Evolutionary conservation across 768 basidiomycete species (phyloP), one percentile per base, ranked within the genome.

Genomic region (Amanita pallidorosea): DNA sequence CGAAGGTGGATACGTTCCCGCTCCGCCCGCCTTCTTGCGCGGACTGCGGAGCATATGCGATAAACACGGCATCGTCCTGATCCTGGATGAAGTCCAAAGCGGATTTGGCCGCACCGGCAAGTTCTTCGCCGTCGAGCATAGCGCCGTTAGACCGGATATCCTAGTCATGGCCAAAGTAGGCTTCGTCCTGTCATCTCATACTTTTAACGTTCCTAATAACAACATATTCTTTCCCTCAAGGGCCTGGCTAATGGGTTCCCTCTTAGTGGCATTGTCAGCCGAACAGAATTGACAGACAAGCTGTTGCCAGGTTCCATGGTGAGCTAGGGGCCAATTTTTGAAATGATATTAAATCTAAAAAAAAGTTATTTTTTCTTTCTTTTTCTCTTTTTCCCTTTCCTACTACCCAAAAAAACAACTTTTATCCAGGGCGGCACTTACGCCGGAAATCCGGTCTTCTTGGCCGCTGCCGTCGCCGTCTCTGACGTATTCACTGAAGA

Each of bases 231-330:
- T 23, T 23, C 5, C 2, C 22, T 3, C 22, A 29, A 29, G 81
- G 89, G 89, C 8, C 67, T 93, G 5, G 89, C 88, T 35, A 91
- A 94, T 63, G 94, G 94, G 3, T 95, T 96, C 78, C 95, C 95
- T 2, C 70, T 98, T 49, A 91, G 88, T 53, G 92, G 81, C 6
- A 79, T 97, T 36, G 75, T 93, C 46, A 84, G 85, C 55, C 69
- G 83, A 47, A 88, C 79, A 66, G 86, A 88, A 48, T 61, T 95
- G 33, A 91, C 88, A 27, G 88, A 92, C 64, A 79, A 73, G 57
- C 71, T 93, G 48, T 73, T 70, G 56, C 80, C 88, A 6, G 90
- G 91, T n/a, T 79, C 80, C 7, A 83, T 91, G 82, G 88, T 85
- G 23, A 45, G 70, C 62, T 27, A 27, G 25, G 7, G 25, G 7